Evolutionary conservation across 2,329 filamentous ascomycete species (phyloP).

Genomic region (Ceratocystiopsis sp.): DNA sequence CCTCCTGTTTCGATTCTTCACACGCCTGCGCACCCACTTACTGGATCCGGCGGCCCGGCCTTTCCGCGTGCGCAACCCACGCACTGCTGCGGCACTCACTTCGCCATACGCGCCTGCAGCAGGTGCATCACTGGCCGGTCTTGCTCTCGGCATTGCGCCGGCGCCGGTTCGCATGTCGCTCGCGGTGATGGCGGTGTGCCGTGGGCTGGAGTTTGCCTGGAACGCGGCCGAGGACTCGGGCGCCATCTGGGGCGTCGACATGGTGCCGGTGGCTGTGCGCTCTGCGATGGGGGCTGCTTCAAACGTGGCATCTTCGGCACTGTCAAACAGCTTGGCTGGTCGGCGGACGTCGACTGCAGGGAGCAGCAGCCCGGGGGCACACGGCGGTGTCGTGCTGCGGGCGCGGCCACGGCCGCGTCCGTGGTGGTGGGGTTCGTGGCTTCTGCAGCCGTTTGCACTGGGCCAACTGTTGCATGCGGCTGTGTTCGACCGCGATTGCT

Average conservation of each 20-base stretch:
- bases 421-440: constrained; percentile 74
- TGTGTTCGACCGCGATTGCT: constrained; percentile 61
- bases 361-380: constrained; percentile 1
- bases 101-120: constrained; percentile 73
- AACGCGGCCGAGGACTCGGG: constrained; percentile 65
- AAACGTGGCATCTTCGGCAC: constrained; percentile 8
- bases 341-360: neutral
- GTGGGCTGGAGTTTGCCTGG: constrained; percentile 73
- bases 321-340: neutral
- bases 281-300: constrained; percentile 19
- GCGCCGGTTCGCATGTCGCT: constrained; percentile 52
- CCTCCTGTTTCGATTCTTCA: constrained; percentile 78
- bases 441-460: constrained; percentile 59
- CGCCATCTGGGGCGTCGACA: constrained; percentile 43
- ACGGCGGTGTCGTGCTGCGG: constrained; percentile 1
- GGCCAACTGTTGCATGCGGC: constrained; percentile 63
- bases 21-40: constrained; percentile 59
- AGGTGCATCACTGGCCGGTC: constrained; percentile 75
- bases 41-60: constrained; percentile 63
- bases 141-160: constrained; percentile 63
- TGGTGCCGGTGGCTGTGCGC: constrained; percentile 16
- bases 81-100: constrained; percentile 56
- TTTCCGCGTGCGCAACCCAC: constrained; percentile 71
- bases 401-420: constrained; percentile 40
- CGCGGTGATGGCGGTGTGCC: constrained; percentile 65